Conservation (phyloP, 495 filamentous ascomycete genomes). For the Acidomyces sp. region DNA sequence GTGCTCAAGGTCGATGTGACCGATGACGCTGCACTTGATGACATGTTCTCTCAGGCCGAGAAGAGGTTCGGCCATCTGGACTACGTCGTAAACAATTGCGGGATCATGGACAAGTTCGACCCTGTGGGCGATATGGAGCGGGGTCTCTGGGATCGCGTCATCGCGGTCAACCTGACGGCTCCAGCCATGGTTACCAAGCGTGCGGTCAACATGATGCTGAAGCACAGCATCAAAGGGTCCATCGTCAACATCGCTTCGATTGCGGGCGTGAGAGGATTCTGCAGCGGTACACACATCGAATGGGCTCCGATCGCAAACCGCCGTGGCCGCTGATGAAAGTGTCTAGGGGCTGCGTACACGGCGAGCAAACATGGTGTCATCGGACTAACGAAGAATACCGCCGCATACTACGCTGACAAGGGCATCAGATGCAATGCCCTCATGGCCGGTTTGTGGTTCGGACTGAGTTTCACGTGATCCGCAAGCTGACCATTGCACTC, state of each 20-base stretch:
- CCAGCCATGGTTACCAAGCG: constrained; percentile 41
- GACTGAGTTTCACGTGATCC: too few species aligned
- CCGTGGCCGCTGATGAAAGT: too few species aligned
- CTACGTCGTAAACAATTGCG: constrained; percentile 40
- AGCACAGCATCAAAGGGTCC: constrained; percentile 15
- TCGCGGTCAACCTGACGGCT: constrained; percentile 48
- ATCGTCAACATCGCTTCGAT: constrained; percentile 40
- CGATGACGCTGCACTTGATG: constrained; percentile 8
- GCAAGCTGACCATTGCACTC: too few species aligned
- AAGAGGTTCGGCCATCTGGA: constrained; percentile 28
- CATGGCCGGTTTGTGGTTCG: constrained; percentile 4
- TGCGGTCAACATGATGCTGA: constrained; percentile 36
- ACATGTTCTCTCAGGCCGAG: constrained; percentile 13
- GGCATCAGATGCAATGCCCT: constrained; percentile 46
- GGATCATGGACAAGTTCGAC: constrained; percentile 31
- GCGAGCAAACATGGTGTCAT: constrained; percentile 42
- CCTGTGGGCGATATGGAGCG: constrained; percentile 30
- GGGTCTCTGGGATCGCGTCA: constrained; percentile 43
- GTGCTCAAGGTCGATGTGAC: constrained; percentile 20
- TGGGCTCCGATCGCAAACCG: too few species aligned
- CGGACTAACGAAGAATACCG: constrained; percentile 51
- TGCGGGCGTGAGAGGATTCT: constrained; percentile 11
- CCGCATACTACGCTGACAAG: constrained; percentile 42
- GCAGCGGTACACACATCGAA: too few species aligned
- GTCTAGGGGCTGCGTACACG: constrained; percentile 46